A percentile compares a stretch with the other conserved stretches of the same genome.
Conservation (phyloP, 2,329 filamentous ascomycete genomes). For the Calonectria pseudoturangicola region DNA sequence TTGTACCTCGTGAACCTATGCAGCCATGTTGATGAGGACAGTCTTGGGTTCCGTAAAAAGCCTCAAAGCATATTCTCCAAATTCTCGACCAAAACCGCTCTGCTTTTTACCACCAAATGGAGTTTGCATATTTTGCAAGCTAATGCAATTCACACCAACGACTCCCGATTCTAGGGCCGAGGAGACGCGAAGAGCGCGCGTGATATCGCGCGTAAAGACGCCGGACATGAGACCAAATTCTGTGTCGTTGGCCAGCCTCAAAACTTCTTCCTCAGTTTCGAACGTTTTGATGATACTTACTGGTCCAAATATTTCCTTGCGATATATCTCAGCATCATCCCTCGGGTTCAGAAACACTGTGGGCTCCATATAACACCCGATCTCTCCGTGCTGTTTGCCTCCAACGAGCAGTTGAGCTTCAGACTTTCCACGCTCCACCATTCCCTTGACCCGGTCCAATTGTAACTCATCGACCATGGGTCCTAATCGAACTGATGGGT, state of each 20-base stretch:
- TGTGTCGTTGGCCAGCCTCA: constrained; percentile 40
- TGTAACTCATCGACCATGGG: constrained; percentile 38
- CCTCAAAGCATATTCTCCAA: constrained; percentile 39
- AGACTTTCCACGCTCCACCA: constrained; percentile 32
- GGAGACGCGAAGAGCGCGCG: constrained; percentile 36
- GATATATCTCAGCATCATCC: constrained; percentile 35
- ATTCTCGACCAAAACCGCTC: constrained; percentile 40
- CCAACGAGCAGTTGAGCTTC: constrained; percentile 40
- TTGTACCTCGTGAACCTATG: neutral
- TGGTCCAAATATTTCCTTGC: constrained; percentile 38
- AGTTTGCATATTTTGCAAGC: constrained; percentile 34
- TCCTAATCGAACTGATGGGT: constrained; percentile 26
- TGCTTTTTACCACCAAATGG: constrained; percentile 41
- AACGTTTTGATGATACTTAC: constrained; percentile 41
- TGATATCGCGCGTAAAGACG: constrained; percentile 36
- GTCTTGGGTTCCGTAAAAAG: constrained; percentile 42
- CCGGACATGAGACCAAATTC: constrained; percentile 41
- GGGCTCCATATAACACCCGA: constrained; percentile 38
- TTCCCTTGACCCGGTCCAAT: constrained; percentile 31
- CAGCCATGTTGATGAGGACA: constrained; percentile 40
- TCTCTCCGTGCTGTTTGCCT: constrained; percentile 32
- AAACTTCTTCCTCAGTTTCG: constrained; percentile 36
- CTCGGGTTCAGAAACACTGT: constrained; percentile 39
- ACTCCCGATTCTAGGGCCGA: constrained; percentile 38
- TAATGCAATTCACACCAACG: constrained; percentile 41